Base-by-base conservation (phyloP, 192 early-diverging fungal species). In the Diversispora eburnea region DNA sequence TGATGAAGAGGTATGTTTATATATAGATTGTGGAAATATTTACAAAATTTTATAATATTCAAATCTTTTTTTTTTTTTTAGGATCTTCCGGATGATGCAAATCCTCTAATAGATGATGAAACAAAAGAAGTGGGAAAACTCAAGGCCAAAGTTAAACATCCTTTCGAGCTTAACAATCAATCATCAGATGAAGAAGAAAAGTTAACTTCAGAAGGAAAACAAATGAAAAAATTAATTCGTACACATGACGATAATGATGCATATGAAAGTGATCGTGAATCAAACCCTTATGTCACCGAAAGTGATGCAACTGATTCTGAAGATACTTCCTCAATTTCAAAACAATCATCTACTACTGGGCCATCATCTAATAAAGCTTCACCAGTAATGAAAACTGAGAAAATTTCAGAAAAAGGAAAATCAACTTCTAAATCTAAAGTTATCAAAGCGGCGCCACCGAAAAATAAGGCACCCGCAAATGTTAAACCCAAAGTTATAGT, bases 1-100 rank as follows among this genome's bases (percentile, higher is more conserved):
- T 67, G 92, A 93, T 69, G 92, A 93, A 77, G 92, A 93, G 69
- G 84, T 81, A 42, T 62, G 25, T 62, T 22, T 33, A 33, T 33
- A 33, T 33, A 33, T 33, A 33, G 0, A 33, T 33, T 33, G 25
- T 33, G 25, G 25, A 33, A 33, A 33, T 33, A 51, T 51, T 51
- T 51, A 51, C 49, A 51, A 51, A 51, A 51, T 15, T 15, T 33
- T 33, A 33, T 33, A 1, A 33, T 2, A 33, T 33, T 33, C 2
- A 33, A 33, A 33, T 33, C 25, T 33, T 33, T 33, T 49, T 33
- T 33, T 33, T 33, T 33, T 33, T 49, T 33, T 33, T 33, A 33
- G 25, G 25, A 33, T 33, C 25, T 33, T 33, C 85, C 83, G 43
- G 85, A 84, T 43, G 91, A 91, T 25, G 72, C 68, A 12, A 78